phyloP scores from a whole-genome alignment of 352 stramenopile species.

The Peronospora destructor region DNA sequence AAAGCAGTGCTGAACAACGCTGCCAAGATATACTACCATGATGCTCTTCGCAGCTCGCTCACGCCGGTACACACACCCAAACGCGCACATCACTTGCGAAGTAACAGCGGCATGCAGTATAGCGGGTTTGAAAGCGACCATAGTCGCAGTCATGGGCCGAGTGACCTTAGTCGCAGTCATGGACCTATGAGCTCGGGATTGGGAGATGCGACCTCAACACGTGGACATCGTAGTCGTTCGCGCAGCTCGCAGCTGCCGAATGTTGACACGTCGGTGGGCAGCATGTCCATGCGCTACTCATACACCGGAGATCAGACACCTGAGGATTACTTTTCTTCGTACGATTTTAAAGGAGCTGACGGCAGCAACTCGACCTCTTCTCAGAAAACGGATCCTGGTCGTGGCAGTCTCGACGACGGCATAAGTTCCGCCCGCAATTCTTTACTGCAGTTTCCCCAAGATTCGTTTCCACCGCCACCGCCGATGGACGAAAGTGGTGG shows the following conservation, averaged over 20 bases:
- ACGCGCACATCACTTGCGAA: slow-evolving; percentile 30
- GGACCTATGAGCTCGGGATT: slow-evolving; percentile 19
- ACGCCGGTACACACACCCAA: slow-evolving; percentile 50
- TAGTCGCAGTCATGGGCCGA: slow-evolving; percentile 25
- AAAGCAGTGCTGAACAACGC: slow-evolving; percentile 70
- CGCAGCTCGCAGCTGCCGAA: slow-evolving; percentile 44
- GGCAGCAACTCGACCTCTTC: slow-evolving; percentile 45
- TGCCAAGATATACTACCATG: slow-evolving; percentile 74
- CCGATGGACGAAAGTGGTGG: slow-evolving; percentile 55
- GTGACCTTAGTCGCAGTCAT: slow-evolving; percentile 26
- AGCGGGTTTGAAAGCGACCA: slow-evolving; percentile 26
- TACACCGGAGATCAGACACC: slow-evolving; percentile 50
- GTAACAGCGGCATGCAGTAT: slow-evolving; percentile 30
- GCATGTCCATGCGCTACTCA: slow-evolving; percentile 51
- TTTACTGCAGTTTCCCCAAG: slow-evolving; percentile 49
- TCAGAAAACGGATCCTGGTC: slow-evolving; percentile 38
- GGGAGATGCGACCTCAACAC: slow-evolving; percentile 30
- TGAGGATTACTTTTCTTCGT: slow-evolving; percentile 47
- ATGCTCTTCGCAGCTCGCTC: slow-evolving; percentile 49
- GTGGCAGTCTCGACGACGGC: slow-evolving; percentile 18
- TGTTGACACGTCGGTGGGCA: slow-evolving; percentile 26
- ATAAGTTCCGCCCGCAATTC: slow-evolving; percentile 22
- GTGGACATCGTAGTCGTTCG: slow-evolving; percentile 47
- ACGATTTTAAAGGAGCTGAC: slow-evolving; percentile 27
- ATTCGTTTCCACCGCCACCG: slow-evolving; percentile 68